Base-by-base conservation (phyloP, 225 moss, liverwort and hornwort genomes). In the Marchantia polymorpha region DNA sequence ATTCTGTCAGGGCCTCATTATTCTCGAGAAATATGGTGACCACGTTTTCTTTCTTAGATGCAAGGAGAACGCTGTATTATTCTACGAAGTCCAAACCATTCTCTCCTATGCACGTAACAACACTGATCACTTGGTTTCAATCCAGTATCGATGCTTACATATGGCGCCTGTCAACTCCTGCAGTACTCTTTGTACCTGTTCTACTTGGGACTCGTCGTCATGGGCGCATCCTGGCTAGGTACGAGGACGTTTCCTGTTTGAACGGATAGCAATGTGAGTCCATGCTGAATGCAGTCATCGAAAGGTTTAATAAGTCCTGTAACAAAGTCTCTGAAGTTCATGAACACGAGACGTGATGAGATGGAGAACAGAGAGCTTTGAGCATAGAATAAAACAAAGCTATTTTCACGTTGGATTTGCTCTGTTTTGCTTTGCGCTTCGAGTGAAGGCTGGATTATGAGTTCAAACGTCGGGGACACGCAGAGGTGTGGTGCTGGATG, bases 401-500 rank as follows among this genome's bases (percentile, higher is more conserved):
- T 7, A 25, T 22, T 63, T 22, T 61, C n/a, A 63, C 23, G 9
- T 25, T 63, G 63, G 10, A n/a, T n/a, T 63, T 63, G 22, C 63
- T 63, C 23, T 63, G 63, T 25, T 23, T 60, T 7, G 60, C 60
- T 63, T 25, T 63, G 63, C n/a, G 25, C 10, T 23, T 61, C n/a
- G 7, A 61, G 22, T n/a, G 9, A n/a, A 61, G 22, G 61, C 4
- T 39, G 61, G 23, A 61, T 22, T 7, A 23, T 17, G 23, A 67
- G 67, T 31, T 49, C 16, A 73, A 50, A 73, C 10, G 39, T 60
- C 22, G 72, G 70, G 76, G 26, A 48, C 58, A 22, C 54, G 78
- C 82, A 85, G 85, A 85, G 79, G 79, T 82, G 48, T 78, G 78
- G 26, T 85, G 85, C 56, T 85, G 85, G 85, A 85, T 85, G 82